Evolutionary conservation across 192 early-diverging fungal genomes (phyloP).

Genomic region (Umbelopsis ramanniana): DNA sequence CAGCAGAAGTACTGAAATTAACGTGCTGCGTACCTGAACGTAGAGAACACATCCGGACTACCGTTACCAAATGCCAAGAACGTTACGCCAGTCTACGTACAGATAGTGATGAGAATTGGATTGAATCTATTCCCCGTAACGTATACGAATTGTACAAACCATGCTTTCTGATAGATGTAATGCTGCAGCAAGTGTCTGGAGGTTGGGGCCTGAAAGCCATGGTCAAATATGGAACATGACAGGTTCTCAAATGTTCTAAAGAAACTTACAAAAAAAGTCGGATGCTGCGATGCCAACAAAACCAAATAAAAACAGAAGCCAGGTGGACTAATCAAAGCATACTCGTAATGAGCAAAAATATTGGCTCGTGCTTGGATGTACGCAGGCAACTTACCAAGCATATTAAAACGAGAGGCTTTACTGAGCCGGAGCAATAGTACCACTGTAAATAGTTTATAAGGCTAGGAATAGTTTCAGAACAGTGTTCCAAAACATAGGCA

Average conservation of each 20-base stretch:
- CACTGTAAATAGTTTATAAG: constrained; percentile 62
- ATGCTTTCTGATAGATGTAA: constrained; percentile 85
- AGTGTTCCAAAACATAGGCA: constrained; percentile 62
- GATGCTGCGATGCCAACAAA: constrained; percentile 81
- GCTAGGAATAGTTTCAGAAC: constrained; percentile 64
- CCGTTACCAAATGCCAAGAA: constrained; percentile 91
- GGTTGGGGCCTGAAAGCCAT: constrained; percentile 68
- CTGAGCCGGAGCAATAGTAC: constrained; percentile 55
- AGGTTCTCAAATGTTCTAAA: too few species aligned
- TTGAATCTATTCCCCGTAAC: neutral
- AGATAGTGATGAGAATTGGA: neutral
- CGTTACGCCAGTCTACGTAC: constrained; percentile 66
- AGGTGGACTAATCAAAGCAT: constrained; percentile 46
- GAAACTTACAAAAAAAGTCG: constrained; percentile 75
- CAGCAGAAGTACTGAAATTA: neutral
- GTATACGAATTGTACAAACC: constrained; percentile 25
- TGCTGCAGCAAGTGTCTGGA: constrained; percentile 74
- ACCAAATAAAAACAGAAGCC: constrained; percentile 75
- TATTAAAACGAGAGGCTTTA: constrained; percentile 42
- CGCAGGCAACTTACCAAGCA: constrained; percentile 44
- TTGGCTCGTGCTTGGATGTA: neutral
- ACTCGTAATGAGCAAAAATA: neutral
- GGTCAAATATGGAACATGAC: neutral
- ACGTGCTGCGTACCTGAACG: constrained; percentile 61
- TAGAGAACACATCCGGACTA: constrained; percentile 89